Conservation (phyloP, 305 asterid genomes). For the Fraxinus greggii region DNA sequence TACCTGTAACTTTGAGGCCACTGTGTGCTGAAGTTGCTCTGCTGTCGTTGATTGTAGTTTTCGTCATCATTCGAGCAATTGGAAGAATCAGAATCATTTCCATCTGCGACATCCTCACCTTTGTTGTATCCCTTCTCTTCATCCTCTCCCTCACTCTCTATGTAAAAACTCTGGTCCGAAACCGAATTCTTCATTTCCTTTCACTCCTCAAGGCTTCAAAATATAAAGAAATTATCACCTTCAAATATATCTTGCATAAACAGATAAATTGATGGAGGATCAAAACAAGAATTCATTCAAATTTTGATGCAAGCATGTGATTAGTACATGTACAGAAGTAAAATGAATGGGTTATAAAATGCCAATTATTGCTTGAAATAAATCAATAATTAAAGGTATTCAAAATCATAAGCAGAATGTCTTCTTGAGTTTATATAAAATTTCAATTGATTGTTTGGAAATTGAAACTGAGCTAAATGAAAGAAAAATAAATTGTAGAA, state of each 20-base stretch:
- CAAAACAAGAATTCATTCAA: conserved; percentile 12
- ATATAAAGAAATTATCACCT: conserved; percentile 10
- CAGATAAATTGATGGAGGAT: conserved; percentile 18
- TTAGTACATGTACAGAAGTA: conserved; percentile 26
- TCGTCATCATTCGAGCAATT: conserved; percentile 48
- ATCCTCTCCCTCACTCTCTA: conserved; percentile 70
- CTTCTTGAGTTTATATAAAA: background rate
- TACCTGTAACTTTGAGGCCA: conserved; percentile 99
- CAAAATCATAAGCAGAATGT: conserved; percentile 1
- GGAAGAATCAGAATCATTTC: conserved; percentile 62
- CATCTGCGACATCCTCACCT: conserved; percentile 49
- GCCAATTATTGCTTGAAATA: background rate
- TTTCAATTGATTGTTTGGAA: background rate
- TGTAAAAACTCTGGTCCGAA: conserved; percentile 58
- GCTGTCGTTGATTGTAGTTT: conserved; percentile 32
- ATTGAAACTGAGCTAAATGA: background rate
- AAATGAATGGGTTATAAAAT: background rate
- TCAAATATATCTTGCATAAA: background rate
- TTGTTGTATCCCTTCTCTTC: conserved; percentile 39
- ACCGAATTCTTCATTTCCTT: conserved; percentile 52
- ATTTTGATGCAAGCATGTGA: conserved; percentile 23
- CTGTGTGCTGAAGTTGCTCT: conserved; percentile 50
- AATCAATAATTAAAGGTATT: background rate
- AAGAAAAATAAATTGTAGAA: background rate
- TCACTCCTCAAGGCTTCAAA: conserved; percentile 27